Evolutionary conservation across 78 protist species (phyloP).

Genomic region (Speleostelium caveatum): DNA sequence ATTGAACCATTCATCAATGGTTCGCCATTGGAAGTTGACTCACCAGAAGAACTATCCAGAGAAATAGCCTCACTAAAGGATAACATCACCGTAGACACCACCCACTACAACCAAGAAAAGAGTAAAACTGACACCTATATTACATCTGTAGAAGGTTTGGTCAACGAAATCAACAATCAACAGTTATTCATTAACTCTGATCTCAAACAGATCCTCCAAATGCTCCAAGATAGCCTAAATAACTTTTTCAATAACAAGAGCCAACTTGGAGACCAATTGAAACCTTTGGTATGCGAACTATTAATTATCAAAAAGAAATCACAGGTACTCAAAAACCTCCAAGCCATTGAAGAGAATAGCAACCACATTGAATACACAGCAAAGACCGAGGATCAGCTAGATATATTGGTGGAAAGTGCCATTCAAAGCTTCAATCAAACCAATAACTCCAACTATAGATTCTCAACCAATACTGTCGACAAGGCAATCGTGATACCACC

Average conservation of each 20-base stretch:
- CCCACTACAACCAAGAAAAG: not conserved
- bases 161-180: not conserved
- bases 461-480: too few relatives aligned
- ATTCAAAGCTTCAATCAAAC: constrained; percentile 6
- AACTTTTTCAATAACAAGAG: not conserved
- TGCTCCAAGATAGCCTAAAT: not conserved
- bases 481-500: constrained; percentile 15
- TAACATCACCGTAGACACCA: not conserved
- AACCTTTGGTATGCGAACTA: not conserved
- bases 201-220: not conserved
- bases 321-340: not conserved
- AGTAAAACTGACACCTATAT: not conserved
- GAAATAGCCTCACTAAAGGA: not conserved
- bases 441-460: not conserved
- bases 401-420: constrained; percentile 30
- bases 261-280: not conserved
- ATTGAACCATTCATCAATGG: constrained; percentile 13
- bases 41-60: not conserved
- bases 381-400: constrained; percentile 13
- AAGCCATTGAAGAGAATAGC: not conserved
- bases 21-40: not conserved
- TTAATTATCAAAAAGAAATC: not conserved
- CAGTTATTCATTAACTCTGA: not conserved
- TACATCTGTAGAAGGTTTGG: not conserved
- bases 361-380: not conserved